phyloP scores from a whole-genome alignment of 148 eudicot genomes.

The Rhododendron ferrugineum region DNA sequence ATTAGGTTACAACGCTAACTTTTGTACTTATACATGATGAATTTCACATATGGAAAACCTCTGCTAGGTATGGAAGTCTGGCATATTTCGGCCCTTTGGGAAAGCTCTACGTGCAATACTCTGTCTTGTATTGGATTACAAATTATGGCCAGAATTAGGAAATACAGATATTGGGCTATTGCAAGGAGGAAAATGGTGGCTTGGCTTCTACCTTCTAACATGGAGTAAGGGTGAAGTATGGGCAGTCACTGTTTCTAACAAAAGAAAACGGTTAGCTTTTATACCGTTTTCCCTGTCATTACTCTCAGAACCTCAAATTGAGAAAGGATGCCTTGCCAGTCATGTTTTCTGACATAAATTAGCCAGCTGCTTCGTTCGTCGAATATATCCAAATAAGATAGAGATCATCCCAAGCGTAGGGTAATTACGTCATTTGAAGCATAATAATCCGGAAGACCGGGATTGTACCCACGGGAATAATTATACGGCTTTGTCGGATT shows the following conservation, averaged over 20 bases:
- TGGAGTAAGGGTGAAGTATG: background rate
- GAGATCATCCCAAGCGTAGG: too few species aligned
- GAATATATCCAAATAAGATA: too few species aligned
- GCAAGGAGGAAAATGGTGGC: background rate
- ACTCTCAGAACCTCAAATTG: background rate
- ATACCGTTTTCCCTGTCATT: background rate
- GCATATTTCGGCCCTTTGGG: background rate
- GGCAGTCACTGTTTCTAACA: background rate
- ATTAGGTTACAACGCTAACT: background rate
- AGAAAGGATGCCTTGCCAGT: background rate
- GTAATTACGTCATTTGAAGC: too few species aligned
- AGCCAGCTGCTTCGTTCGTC: too few species aligned
- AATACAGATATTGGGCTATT: background rate
- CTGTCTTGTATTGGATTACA: background rate
- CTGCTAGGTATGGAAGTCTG: background rate
- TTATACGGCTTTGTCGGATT: too few species aligned
- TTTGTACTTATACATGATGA: background rate
- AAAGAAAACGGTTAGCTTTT: background rate
- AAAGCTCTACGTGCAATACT: background rate
- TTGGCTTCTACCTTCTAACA: background rate
- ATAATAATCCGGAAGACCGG: too few species aligned
- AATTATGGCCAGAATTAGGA: background rate
- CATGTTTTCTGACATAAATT: background rate
- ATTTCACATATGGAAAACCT: background rate
- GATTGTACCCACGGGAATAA: too few species aligned